These are phyloP conservation scores for Komagataella pseudopastoris DNA, from an alignment of 805 yeast species.

Conservation along the genomic window DNA sequence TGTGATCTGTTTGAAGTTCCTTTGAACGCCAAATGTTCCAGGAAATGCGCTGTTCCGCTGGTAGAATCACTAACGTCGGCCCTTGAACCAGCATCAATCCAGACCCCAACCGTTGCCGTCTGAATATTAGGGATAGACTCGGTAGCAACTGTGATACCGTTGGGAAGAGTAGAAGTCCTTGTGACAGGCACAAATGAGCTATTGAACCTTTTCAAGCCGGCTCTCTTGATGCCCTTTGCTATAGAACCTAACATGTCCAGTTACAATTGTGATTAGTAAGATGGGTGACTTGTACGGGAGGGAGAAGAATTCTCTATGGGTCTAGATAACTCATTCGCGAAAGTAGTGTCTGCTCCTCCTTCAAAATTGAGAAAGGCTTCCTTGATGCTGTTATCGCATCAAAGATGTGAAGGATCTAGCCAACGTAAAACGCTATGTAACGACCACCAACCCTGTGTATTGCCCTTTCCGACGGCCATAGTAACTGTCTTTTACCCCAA, in stretches of 20 bases:
- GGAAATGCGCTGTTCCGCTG: constrained; percentile 91
- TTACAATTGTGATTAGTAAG: not conserved
- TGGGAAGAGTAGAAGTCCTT: constrained; percentile 60
- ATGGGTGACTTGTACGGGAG: not conserved
- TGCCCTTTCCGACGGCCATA: not conserved
- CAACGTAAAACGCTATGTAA: not conserved
- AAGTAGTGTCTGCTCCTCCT: not conserved
- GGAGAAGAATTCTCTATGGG: not conserved
- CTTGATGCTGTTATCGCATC: not conserved
- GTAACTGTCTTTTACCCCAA: not conserved
- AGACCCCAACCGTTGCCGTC: constrained; percentile 96
- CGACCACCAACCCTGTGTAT: not conserved
- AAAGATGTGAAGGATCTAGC: not conserved
- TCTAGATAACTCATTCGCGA: not conserved
- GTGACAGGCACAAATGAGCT: constrained; percentile 16
- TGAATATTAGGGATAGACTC: constrained; percentile 77
- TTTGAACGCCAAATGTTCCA: constrained; percentile 94
- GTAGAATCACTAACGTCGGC: constrained; percentile 77
- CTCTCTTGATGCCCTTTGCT: not conserved
- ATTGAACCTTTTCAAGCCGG: not conserved
- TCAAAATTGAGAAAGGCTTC: not conserved
- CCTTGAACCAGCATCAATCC: constrained; percentile 97
- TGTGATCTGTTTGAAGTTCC: constrained; percentile 82
- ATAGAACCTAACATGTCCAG: not conserved
- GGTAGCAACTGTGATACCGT: constrained; percentile 91